phyloP scores from a whole-genome alignment of 192 early-diverging fungal species.

The Coemansia sp. region DNA sequence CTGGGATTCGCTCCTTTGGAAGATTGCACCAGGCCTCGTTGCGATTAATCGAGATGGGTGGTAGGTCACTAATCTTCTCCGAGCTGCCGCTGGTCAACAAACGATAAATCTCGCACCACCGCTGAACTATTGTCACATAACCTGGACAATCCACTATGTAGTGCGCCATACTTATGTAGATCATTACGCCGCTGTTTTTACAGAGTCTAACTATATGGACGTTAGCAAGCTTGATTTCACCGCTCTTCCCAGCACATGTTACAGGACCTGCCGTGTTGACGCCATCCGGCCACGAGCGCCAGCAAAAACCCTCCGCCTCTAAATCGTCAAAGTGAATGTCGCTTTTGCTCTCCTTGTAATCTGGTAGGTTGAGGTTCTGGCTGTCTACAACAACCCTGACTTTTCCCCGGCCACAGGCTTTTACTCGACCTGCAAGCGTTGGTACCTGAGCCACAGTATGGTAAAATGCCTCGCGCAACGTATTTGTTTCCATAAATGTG shows the following conservation, averaged over 20 bases:
- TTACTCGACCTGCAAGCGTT: slow-evolving; percentile 27
- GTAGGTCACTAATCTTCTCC: slow-evolving; percentile 12
- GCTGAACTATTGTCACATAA: slow-evolving; percentile 34
- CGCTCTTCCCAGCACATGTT: slow-evolving; percentile 12
- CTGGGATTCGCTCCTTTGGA: slow-evolving; percentile 27
- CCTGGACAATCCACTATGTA: slow-evolving; percentile 32
- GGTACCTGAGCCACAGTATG: slow-evolving; percentile 26
- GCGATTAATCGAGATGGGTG: slow-evolving; percentile 22
- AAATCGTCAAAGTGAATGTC: slow-evolving; percentile 24
- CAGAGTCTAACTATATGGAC: slow-evolving; percentile 36
- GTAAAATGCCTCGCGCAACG: slow-evolving; percentile 30
- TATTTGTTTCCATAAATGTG: slow-evolving; percentile 28
- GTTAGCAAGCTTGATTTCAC: slow-evolving; percentile 43
- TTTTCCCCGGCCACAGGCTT: slow-evolving; percentile 18
- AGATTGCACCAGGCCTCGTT: slow-evolving; percentile 6
- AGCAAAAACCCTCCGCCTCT: slow-evolving; percentile 20
- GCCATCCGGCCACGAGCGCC: slow-evolving; percentile 40
- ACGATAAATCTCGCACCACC: slow-evolving; percentile 33
- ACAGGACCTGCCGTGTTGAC: slow-evolving; percentile 39
- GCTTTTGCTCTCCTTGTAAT: slow-evolving; percentile 28
- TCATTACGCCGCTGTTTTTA: slow-evolving; percentile 36
- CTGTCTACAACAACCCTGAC: slow-evolving; percentile 31
- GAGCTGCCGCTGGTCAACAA: slow-evolving; percentile 8
- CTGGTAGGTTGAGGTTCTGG: slow-evolving; percentile 33
- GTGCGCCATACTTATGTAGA: slow-evolving; percentile 45